Percentiles rank a stretch among this genome's conserved stretches.
Evolutionary conservation across 257 asterid genomes (phyloP).

Genomic region (Solanum ossicruentum): DNA sequence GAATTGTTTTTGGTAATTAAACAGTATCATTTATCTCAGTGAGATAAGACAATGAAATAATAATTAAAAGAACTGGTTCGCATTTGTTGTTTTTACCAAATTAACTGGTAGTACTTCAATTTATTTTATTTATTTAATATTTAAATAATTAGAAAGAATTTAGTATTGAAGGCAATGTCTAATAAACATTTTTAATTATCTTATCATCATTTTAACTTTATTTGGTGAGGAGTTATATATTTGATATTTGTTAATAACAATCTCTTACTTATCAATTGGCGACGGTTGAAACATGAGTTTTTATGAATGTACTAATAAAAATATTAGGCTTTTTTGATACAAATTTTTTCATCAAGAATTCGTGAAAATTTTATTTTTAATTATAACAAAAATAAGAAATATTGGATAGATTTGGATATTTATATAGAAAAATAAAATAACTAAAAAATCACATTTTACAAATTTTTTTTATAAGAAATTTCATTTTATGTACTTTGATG

Average conservation of each 20-base stretch:
- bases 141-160: too few species aligned
- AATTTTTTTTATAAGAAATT: background rate
- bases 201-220: background rate
- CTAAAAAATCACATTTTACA: too few species aligned
- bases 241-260: background rate
- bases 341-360: too few species aligned
- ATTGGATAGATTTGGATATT: background rate
- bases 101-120: too few species aligned
- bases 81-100: background rate
- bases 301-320: too few species aligned
- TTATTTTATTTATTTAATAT: background rate
- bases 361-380: background rate
- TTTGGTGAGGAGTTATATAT: background rate
- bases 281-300: too few species aligned
- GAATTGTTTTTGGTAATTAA: background rate
- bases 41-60: background rate
- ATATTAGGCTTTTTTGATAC: too few species aligned
- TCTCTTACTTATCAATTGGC: too few species aligned
- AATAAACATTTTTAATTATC: background rate
- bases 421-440: too few species aligned
- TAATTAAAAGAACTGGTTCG: background rate
- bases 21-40: background rate
- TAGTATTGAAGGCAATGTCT: too few species aligned
- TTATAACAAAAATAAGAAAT: background rate
- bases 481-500: background rate